These are phyloP conservation scores for Diplotaxis tenuifolia DNA, from an alignment of 345 rosid species.

Conservation along the genomic window DNA sequence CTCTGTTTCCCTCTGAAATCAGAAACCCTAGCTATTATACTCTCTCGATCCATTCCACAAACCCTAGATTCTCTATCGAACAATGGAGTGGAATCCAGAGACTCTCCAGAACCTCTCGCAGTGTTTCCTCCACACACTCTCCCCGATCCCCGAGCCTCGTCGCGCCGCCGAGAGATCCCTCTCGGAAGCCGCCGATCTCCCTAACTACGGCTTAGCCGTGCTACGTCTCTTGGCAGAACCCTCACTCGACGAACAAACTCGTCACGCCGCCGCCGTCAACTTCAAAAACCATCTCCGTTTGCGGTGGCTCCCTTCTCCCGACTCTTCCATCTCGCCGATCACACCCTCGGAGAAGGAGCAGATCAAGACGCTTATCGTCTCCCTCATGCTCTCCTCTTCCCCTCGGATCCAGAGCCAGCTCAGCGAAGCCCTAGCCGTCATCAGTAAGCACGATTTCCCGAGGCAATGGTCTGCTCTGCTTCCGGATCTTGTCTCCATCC, in stretches of 20 bases:
- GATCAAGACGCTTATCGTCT: slow-evolving; percentile 75
- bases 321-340: slow-evolving; percentile 46
- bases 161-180: slow-evolving; percentile 76
- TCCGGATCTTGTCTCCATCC: slow-evolving; percentile 72
- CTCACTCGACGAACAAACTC: slow-evolving; percentile 77
- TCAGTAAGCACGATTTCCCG: slow-evolving; percentile 91
- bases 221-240: slow-evolving; percentile 77
- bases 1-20: slow-evolving; percentile 33
- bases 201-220: slow-evolving; percentile 76
- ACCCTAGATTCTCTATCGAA: slow-evolving; percentile 14
- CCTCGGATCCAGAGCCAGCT: slow-evolving; percentile 91
- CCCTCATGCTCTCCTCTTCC: slow-evolving; percentile 77
- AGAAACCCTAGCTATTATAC: slow-evolving; percentile 28
- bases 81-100: slow-evolving; percentile 67
- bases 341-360: slow-evolving; percentile 69
- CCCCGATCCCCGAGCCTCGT: slow-evolving; percentile 73
- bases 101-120: slow-evolving; percentile 75
- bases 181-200: slow-evolving; percentile 55
- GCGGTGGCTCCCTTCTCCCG: slow-evolving; percentile 68
- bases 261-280: slow-evolving; percentile 92
- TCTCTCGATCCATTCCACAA: slow-evolving; percentile 7
- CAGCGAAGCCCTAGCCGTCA: slow-evolving; percentile 83
- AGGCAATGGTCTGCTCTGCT: slow-evolving; percentile 76
- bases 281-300: slow-evolving; percentile 87
- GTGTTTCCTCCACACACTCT: slow-evolving; percentile 80